phyloP scores from a whole-genome alignment of 805 yeast species.

The Lipomyces starkeyi region DNA sequence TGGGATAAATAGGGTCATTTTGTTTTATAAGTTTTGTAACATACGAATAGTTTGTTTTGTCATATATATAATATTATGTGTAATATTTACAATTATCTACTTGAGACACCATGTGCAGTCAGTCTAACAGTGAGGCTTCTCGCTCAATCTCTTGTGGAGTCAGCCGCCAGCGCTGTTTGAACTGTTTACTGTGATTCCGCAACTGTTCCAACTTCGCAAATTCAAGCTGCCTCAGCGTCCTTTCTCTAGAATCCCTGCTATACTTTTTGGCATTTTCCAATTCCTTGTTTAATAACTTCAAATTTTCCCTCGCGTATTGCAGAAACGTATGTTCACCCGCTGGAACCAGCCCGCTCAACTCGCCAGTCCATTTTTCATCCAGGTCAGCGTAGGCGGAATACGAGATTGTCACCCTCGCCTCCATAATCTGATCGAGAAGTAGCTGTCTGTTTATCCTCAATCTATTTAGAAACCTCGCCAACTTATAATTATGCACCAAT shows the following conservation, averaged over 20 bases:
- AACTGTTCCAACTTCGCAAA: slow-evolving; percentile 6
- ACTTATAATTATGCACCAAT: not conserved
- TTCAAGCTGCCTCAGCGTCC: not conserved
- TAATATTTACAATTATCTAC: not conserved
- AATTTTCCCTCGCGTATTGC: not conserved
- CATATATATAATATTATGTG: not conserved
- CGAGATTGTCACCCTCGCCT: not conserved
- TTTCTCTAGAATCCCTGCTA: not conserved
- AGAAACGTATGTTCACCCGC: not conserved
- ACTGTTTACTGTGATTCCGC: slow-evolving; percentile 7
- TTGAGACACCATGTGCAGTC: not conserved
- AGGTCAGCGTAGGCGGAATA: slow-evolving; percentile 11
- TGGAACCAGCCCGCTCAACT: not conserved
- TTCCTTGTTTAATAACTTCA: not conserved
- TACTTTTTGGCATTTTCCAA: not conserved
- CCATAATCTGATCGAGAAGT: slow-evolving; percentile 5
- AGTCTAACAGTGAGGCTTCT: slow-evolving; percentile 6
- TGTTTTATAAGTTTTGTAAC: not conserved
- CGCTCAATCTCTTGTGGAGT: not conserved
- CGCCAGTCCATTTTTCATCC: slow-evolving; percentile 5
- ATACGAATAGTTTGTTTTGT: not conserved
- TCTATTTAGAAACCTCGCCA: not conserved
- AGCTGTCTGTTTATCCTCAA: not conserved
- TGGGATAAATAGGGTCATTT: not conserved
- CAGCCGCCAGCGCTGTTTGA: slow-evolving; percentile 1